Evolutionary conservation across 2,329 filamentous ascomycete species (phyloP).

Genomic region (Talaromyces rugulosus): DNA sequence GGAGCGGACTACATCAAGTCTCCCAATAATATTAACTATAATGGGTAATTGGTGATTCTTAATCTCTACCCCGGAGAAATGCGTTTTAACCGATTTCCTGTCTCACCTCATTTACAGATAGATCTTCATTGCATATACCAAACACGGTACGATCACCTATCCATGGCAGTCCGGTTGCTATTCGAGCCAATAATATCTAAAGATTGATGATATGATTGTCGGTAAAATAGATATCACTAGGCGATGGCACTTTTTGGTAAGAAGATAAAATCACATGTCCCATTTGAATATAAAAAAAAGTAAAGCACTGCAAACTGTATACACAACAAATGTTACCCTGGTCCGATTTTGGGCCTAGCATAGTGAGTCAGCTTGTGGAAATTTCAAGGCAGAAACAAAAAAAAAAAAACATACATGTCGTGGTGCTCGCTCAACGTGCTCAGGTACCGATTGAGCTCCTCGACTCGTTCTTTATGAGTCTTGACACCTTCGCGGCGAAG

Average conservation of each 20-base stretch:
- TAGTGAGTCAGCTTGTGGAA: not conserved
- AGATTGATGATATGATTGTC: not conserved
- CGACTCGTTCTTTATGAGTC: conserved; percentile 94
- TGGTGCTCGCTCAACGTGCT: conserved; percentile 93
- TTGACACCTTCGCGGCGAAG: conserved; percentile 82
- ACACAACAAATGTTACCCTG: conserved; percentile 26
- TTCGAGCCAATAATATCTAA: not conserved
- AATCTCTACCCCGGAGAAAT: not conserved
- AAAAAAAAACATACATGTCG: conserved; percentile 63
- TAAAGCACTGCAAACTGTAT: not conserved
- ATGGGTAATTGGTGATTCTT: no score
- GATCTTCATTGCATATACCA: not conserved
- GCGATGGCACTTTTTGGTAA: not conserved
- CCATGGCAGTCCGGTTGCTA: no score
- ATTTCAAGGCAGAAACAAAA: not conserved
- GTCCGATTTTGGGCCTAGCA: conserved; percentile 25
- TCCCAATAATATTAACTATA: not conserved
- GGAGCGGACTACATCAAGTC: not conserved
- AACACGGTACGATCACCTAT: not conserved
- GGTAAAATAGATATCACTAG: not conserved
- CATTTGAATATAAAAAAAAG: not conserved
- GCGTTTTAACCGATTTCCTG: not conserved
- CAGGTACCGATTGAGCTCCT: conserved; percentile 91
- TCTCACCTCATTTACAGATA: not conserved
- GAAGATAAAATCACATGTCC: not conserved